phyloP scores from a whole-genome alignment of 306 rosid genomes.

The Biancaea sappan region DNA sequence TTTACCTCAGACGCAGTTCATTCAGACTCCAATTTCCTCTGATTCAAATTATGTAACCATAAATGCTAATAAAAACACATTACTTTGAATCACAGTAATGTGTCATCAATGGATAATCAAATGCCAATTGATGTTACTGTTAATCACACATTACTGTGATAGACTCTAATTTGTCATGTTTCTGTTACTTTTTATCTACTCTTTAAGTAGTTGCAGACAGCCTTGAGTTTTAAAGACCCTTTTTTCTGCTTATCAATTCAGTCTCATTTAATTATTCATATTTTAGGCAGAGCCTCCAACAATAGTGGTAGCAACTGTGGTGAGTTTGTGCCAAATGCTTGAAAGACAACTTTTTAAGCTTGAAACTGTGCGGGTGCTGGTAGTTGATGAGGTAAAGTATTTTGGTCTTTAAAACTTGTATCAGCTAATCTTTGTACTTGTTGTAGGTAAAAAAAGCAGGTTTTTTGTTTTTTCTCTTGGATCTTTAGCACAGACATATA shows the following conservation, averaged over 20 bases:
- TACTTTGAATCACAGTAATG: not conserved
- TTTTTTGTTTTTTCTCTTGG: conserved; percentile 20
- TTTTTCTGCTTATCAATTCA: conserved; percentile 6
- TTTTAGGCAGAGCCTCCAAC: conserved; percentile 92
- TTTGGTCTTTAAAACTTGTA: conserved; percentile 18
- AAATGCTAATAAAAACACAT: not conserved
- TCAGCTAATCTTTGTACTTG: not conserved
- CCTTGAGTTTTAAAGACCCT: not conserved
- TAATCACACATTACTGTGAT: too few species aligned
- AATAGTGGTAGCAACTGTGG: conserved; percentile 81
- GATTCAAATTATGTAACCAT: not conserved
- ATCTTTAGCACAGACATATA: conserved; percentile 16
- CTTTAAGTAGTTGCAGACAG: conserved; percentile 18
- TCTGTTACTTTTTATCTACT: conserved; percentile 22
- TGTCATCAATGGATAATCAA: too few species aligned
- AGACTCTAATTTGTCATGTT: conserved; percentile 1
- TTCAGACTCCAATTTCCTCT: conserved; percentile 4
- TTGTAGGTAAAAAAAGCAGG: conserved; percentile 5
- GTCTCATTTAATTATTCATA: conserved; percentile 32
- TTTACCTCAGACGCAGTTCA: not conserved
- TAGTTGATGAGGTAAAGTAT: conserved; percentile 84
- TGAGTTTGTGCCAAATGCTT: conserved; percentile 86
- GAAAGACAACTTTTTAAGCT: conserved; percentile 65
- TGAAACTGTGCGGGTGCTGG: conserved; percentile 67
- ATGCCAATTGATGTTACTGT: not conserved